Evolutionary conservation across 148 eudicot species (phyloP), one percentile per base, ranked within the genome.

Genomic region (Suaeda aralocaspica): DNA sequence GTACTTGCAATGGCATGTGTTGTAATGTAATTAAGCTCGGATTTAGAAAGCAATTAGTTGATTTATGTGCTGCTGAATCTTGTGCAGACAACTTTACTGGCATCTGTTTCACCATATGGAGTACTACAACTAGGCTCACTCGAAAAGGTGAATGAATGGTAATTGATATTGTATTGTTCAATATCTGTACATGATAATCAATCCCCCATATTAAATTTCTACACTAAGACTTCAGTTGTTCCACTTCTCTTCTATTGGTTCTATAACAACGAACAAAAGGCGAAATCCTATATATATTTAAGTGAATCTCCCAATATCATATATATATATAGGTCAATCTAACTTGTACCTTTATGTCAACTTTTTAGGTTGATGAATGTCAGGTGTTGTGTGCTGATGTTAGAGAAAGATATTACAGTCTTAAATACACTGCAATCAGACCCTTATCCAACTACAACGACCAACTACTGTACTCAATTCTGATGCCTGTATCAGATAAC

Each of bases 11-110:
- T 36, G 4, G 4, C 8, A 36, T 3, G 4, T 36, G 41, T 36
- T 36, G 41, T 8, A 36, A 36, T 36, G 41, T 36, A 8, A 36
- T 36, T 8, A 3, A 36, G 41, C 41, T 36, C 4, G 41, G 4
- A 36, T 3, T 3, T 3, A 3, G 41, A 36, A 36, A 36, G 41
- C 41, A 9, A 3, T 19, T 51, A 1, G 55, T 51, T 21, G 55
- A 19, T 9, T 48, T n/a, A 51, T 12, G 15, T 25, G 7, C 3
- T 11, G 33, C 59, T 56, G 10, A 57, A 24, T 14, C 6, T 57
- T 57, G 61, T 29, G 61, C 61, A 57, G 61, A 57, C 61, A 26
- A 57, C 61, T 1, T 57, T 57, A 57, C 34, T 57, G 29, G 61
- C 31, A 28, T 28, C 61, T 29, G 31, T 57, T 15, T 57, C 29